Base-by-base conservation (phyloP, 257 asterid species). In the Nicotiana tabacum region DNA sequence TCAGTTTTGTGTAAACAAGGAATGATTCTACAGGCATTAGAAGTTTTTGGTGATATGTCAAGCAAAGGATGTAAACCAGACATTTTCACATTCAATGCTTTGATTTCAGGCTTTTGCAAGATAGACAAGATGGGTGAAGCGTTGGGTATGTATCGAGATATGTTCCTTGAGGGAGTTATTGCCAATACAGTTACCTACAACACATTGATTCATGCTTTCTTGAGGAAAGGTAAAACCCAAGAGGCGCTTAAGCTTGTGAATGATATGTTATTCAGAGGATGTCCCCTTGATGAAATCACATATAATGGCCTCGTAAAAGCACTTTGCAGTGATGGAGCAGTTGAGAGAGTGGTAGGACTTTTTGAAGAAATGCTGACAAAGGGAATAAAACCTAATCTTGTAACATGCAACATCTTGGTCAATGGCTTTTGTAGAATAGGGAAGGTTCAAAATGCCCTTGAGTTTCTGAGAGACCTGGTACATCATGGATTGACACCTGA, bases 201-300 rank as follows among this genome's bases (percentile, higher is more conserved):
- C 87, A 95, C 94, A 0, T 82, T 93, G 87, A 95, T 95, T 87
- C 97, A 46, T 77, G 92, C 92, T 67, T 90, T 90, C 81, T 62
- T 93, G 83, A 89, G 87, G 83, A 88, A 77, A 83, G 84, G 90
- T 80, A 90, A 87, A 27, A 87, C 83, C 37, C 91, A 89, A 61
- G 90, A 92, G 83, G 99, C 95, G 17, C 87, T 93, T 35, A 90
- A 87, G 84, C 93, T 95, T 67, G 97, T 93, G 35, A 88, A 92
- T 78, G 97, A 93, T 78, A 95, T 95, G 99, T 56, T 92, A 51
- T 91, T 93, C 78, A 87, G 97, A 86, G 98, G 98, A 84, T 91
- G 86, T 30, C 43, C 89, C 83, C 91, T 90, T 21, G 97, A 95
- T 64, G 88, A 83, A 61, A 87, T 90, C 92, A 95, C 99, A 92